Conservation (phyloP, 306 rosid genomes). For the Casuarina equisetifolia region DNA sequence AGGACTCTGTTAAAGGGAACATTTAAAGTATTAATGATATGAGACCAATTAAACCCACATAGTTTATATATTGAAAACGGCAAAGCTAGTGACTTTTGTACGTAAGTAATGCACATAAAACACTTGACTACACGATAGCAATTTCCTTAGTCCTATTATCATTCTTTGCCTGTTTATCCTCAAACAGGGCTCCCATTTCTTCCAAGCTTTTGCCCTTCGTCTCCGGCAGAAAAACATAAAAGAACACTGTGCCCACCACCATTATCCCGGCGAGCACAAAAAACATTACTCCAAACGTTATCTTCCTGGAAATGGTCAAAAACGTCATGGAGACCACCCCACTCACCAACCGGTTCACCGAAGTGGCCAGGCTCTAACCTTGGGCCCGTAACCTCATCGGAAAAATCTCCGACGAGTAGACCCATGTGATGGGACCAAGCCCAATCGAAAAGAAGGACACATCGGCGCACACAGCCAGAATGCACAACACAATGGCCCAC, state of each 20-base stretch:
- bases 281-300: slow-evolving; percentile 72
- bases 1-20: no score
- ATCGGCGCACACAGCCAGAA: slow-evolving; percentile 54
- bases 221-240: slow-evolving; percentile 64
- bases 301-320: slow-evolving; percentile 51
- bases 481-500: slow-evolving; percentile 58
- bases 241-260: slow-evolving; percentile 57
- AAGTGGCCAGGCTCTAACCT: slow-evolving; percentile 61
- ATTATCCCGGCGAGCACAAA: slow-evolving; percentile 53
- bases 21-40: no score
- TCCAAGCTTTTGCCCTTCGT: slow-evolving; percentile 83
- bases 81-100: not conserved
- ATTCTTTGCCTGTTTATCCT: slow-evolving; percentile 32
- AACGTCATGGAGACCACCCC: slow-evolving; percentile 71
- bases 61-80: not conserved
- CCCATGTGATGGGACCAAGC: slow-evolving; percentile 90
- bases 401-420: slow-evolving; percentile 72
- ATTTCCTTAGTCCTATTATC: slow-evolving; percentile 6
- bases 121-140: not conserved
- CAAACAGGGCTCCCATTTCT: slow-evolving; percentile 61
- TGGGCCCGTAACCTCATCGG: slow-evolving; percentile 75
- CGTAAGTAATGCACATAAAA: not conserved
- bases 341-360: slow-evolving; percentile 75
- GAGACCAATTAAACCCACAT: no score
- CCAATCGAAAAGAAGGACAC: slow-evolving; percentile 83